Evolutionary conservation across 139 green algal genomes (phyloP), one percentile per base, ranked within the genome.

Genomic region (Deuterostichococcus epilithicus): DNA sequence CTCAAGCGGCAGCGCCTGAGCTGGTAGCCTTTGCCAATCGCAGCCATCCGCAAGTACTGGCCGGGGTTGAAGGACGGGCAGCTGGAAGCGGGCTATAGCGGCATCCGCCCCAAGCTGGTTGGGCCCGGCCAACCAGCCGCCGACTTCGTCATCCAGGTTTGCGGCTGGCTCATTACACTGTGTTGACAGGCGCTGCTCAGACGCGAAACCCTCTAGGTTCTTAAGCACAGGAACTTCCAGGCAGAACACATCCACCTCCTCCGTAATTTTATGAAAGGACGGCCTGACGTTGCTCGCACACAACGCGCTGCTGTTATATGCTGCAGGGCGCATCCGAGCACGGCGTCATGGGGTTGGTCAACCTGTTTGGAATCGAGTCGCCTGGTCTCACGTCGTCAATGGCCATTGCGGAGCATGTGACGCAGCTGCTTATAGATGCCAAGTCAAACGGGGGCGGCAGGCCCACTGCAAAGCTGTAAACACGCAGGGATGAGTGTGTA

Each of bases 311-410:
- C 13, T 52, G 42, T 52, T 52, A 13, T 78, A 33, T 80, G 18
- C n/a, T 87, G 0, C 36, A 77, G 13, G 84, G 81, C 0, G 70
- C 80, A 0, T 25, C 42, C 0, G 44, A 85, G 15, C 90, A 95
- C 71, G 86, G 90, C 6, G 74, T 92, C 20, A 26, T 36, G 4
- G 92, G 93, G 1, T 65, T 94, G 32, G 83, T 96, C 26, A 88
- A 87, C 68, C 71, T 97, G 15, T 96, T 85, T 76, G 94, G 94
- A 6, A 95, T 98, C 37, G 94, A 97, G 81, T 94, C 86, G 0
- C 94, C 94, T 1, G 94, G 94, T 8, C 78, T 97, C 37, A 98
- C 92, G 13, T 85, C 84, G 0, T 90, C 73, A 28, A 42, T 96
- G 58, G 88, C 88, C 1, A 78, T 97, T 26, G 93, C 76, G 1